Base-by-base conservation (phyloP, 768 basidiomycete genomes). In the Mycena epipterygia region DNA sequence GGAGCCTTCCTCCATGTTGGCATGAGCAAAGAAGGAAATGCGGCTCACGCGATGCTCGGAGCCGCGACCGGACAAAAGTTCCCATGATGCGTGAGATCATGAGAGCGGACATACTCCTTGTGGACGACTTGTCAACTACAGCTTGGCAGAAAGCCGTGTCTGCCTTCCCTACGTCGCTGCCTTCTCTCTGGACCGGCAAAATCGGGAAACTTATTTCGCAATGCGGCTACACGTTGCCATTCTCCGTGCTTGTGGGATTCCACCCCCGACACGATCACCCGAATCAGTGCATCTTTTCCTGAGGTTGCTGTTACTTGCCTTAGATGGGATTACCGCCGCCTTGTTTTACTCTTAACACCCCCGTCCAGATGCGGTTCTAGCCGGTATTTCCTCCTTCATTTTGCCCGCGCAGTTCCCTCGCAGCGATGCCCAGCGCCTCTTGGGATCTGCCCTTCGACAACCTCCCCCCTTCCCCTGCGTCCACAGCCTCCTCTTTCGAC, bases 1-100 rank as follows among this genome's bases (percentile, higher is more conserved):
- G 27, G 91, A 88, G 68, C 94, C 94, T 81, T 94, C 91, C 80
- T 95, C 93, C 92, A 94, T 94, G 73, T 68, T 41, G 70, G 64
- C 68, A 51, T 62, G 27, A 65, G 67, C 61, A 14, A 48, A 66
- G 63, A 61, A 56, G 35, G 57, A 52, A 57, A 55, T 9, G 35
- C 5, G 29, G 23, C 25, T 67, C 64, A 9, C 59, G 53, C 64
- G 59, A 62, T 61, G 25, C 14, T 61, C 70, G 64, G 64, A 35
- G 14, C 44, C 33, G 30, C 9, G 9, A 0, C 11, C 0, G 33
- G 60, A 9, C 42, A 29, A 0, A 1, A 2, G 1, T 44, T 63
- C 8, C 48, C 62, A 44, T 37, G 55, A 13, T 39, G n/a, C 37
- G 56, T 66, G 64, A 11, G 9, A 4, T 6, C 33, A 17, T 32